Evolutionary conservation across 768 basidiomycete species (phyloP).

Genomic region (Suillus weaverae): DNA sequence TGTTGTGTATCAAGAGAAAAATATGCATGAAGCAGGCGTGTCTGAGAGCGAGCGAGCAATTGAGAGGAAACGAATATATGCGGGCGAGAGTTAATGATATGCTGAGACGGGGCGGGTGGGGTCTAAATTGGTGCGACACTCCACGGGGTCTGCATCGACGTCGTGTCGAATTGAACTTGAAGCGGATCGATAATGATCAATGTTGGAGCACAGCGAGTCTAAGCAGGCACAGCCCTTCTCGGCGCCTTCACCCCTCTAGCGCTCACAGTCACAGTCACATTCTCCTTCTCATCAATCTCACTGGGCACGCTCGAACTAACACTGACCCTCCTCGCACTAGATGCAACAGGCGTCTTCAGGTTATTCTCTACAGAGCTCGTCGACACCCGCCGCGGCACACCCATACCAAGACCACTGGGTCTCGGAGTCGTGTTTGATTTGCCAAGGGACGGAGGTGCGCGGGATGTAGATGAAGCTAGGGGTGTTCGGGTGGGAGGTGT

Average conservation of each 20-base stretch:
- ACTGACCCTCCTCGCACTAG: constrained; percentile 31
- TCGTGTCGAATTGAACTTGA: not conserved
- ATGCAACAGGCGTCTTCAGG: constrained; percentile 30
- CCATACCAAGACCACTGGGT: constrained; percentile 12
- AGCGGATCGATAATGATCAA: not conserved
- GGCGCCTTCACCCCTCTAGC: constrained; percentile 8
- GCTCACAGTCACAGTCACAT: constrained; percentile 30
- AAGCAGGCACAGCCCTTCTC: constrained; percentile 23
- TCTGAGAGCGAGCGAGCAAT: not conserved
- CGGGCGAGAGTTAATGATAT: not conserved
- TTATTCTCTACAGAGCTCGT: constrained; percentile 35
- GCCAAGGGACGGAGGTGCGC: constrained; percentile 34
- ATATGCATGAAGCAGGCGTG: not conserved
- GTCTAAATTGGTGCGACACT: not conserved
- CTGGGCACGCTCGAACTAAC: constrained; percentile 39
- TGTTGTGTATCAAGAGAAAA: not conserved
- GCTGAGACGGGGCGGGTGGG: not conserved
- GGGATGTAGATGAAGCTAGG: constrained; percentile 12
- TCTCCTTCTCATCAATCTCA: constrained; percentile 62
- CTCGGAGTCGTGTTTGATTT: constrained; percentile 15
- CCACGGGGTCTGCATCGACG: not conserved
- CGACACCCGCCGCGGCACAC: constrained; percentile 27
- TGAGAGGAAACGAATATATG: not conserved
- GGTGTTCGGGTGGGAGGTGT: constrained; percentile 29
- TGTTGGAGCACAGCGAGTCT: not conserved